phyloP scores from a whole-genome alignment of 495 filamentous ascomycete species.

The Penicillium crystallinum region DNA sequence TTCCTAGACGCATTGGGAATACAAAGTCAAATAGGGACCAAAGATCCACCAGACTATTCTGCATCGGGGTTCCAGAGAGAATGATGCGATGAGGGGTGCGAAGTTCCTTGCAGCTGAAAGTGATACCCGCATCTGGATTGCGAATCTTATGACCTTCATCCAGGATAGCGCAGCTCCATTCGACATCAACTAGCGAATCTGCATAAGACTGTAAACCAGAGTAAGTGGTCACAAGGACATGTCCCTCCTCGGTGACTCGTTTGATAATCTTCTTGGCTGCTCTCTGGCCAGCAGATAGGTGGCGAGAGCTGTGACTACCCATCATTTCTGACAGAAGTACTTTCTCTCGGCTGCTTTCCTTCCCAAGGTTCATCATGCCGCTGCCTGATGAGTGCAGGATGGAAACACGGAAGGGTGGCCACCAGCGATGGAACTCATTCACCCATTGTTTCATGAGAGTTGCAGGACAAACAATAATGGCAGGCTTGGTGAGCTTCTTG shows the following conservation, averaged over 20 bases:
- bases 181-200: conserved; percentile 66
- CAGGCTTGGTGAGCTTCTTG: conserved; percentile 72
- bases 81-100: conserved; percentile 85
- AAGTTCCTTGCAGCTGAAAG: conserved; percentile 87
- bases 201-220: conserved; percentile 85
- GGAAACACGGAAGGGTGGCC: conserved; percentile 89
- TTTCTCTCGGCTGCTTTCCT: conserved; percentile 68
- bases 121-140: conserved; percentile 88
- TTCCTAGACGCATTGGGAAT: conserved; percentile 91
- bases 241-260: conserved; percentile 77
- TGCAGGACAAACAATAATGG: conserved; percentile 86
- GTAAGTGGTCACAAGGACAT: conserved; percentile 93
- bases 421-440: conserved; percentile 96
- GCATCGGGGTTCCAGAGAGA: conserved; percentile 92
- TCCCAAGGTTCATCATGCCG: conserved; percentile 80
- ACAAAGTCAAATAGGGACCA: conserved; percentile 98
- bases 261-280: conserved; percentile 74
- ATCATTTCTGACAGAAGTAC: conserved; percentile 43
- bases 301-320: conserved; percentile 23
- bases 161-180: conserved; percentile 91
- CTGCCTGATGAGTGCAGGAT: conserved; percentile 94
- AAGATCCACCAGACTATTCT: conserved; percentile 93
- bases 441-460: conserved; percentile 97
- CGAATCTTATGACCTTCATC: conserved; percentile 98
- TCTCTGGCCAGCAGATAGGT: conserved; percentile 49